Base-by-base conservation (phyloP, 495 filamentous ascomycete species). In the Penicillium longicatenatum region DNA sequence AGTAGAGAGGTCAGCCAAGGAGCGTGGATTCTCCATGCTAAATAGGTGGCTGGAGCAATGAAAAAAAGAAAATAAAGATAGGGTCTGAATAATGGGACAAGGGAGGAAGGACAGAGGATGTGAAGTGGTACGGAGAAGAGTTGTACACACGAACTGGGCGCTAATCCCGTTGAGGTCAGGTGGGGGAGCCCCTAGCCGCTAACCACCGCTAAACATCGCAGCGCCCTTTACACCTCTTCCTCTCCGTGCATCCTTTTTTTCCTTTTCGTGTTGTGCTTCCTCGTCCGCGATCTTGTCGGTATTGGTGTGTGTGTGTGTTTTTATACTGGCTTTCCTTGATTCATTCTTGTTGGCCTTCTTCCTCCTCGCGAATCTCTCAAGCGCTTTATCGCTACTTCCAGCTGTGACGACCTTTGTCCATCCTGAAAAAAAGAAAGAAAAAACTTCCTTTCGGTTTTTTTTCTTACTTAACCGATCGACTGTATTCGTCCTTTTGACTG, bases 1-100 rank as follows among this genome's bases (percentile, higher is more conserved):
- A 10, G 67, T 64, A 17, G 77, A 71, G 26, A 82, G 66, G 33
- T 74, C 73, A 26, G 70, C 66, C 2, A 82, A 63, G 17, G 77
- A 74, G 10, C 80, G 70, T 4, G 75, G 78, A 42, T 76, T 73
- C 17, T 68, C 57, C 77, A 78, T 79, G 48, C 6, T 62, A 33
- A 20, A n/a, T n/a, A n/a, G n/a, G 16, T 47, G 20, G 20, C 19
- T 26, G 24, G 19, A 29, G n/a, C n/a, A n/a, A n/a, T n/a, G n/a
- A 6, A 11, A n/a, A 11, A 26, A 33, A 22, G 22, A 52, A 42
- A 19, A 6, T 22, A 19, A 19, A n/a, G 50, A 8, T 22, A n/a
- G n/a, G 37, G 12, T 35, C 10, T 35, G 10, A 35, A 35, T 35
- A 11, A 35, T 11, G 37, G 12, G 39, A 45, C 31, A 44, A 43